These are phyloP conservation scores for Candida gigantensis DNA, from an alignment of 1,139 yeast genomes.

Conservation along the genomic window DNA sequence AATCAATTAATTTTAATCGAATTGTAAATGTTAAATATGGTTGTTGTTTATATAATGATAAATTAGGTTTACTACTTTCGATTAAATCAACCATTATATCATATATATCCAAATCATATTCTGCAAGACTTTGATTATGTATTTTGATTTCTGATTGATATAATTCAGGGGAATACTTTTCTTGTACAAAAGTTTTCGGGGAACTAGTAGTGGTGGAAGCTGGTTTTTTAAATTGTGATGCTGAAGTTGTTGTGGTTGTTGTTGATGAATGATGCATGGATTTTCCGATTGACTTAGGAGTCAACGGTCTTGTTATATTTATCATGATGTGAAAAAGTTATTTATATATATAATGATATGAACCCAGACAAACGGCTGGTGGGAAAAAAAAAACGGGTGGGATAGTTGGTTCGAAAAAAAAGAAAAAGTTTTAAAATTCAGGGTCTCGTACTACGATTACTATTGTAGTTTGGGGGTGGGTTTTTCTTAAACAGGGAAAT, in stretches of 20 bases:
- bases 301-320: conserved; percentile 9
- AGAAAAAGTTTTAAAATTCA: too few species aligned
- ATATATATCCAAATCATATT: conserved; percentile 55
- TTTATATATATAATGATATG: too few species aligned
- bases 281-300: conserved; percentile 10
- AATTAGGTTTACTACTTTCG: conserved; percentile 45
- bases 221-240: neutral
- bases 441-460: too few species aligned
- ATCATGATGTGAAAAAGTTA: conserved; percentile 6
- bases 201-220: neutral
- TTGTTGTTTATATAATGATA: conserved; percentile 59
- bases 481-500: too few species aligned
- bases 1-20: conserved; percentile 56
- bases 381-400: conserved; percentile 1
- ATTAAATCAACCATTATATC: conserved; percentile 37
- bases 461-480: too few species aligned
- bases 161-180: conserved; percentile 49
- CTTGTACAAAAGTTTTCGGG: conserved; percentile 26
- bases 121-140: conserved; percentile 49
- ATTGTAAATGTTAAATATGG: conserved; percentile 58
- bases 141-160: conserved; percentile 50
- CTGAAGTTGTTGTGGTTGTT: conserved; percentile 1
- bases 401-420: too few species aligned
- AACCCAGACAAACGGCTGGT: too few species aligned
- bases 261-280: conserved; percentile 3